Evolutionary conservation across 768 basidiomycete genomes (phyloP).

Genomic region (Tricholoma bakamatsutake): DNA sequence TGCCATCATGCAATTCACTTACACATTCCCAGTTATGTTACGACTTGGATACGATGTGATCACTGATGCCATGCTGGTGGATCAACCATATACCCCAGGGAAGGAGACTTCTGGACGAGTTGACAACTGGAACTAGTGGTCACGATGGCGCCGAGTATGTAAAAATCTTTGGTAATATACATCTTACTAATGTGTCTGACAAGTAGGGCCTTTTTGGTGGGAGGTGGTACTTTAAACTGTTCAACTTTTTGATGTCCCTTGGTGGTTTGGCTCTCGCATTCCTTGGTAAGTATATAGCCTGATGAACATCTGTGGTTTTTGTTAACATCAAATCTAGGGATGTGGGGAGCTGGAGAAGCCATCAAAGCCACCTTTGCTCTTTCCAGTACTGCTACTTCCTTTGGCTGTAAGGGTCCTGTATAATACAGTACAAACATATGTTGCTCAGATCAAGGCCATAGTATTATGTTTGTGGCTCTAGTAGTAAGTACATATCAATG

Average conservation of each 20-base stretch:
- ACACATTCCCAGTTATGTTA: constrained; percentile 45
- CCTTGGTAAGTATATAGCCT: constrained; percentile 31
- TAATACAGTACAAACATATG: no score
- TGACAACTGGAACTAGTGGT: constrained; percentile 35
- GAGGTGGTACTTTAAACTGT: constrained; percentile 41
- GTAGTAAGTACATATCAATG: no score
- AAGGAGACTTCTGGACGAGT: constrained; percentile 23
- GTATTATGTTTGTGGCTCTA: no score
- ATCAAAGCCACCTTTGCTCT: constrained; percentile 38
- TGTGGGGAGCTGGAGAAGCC: constrained; percentile 41
- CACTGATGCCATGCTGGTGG: constrained; percentile 33
- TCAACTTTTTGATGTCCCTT: constrained; percentile 42
- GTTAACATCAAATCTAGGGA: constrained; percentile 20
- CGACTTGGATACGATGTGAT: constrained; percentile 33
- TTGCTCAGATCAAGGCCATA: no score
- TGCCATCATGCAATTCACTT: constrained; percentile 58
- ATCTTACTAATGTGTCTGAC: not conserved
- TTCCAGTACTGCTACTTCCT: constrained; percentile 40
- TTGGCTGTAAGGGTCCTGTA: constrained; percentile 48
- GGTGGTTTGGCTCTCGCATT: constrained; percentile 44
- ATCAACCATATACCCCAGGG: constrained; percentile 25
- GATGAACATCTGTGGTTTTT: not conserved
- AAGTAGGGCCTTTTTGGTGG: constrained; percentile 36
- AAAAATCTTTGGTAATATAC: not conserved
- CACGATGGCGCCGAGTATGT: constrained; percentile 36